Conservation (phyloP, 345 rosid genomes). For the Aquilaria yunnanensis region DNA sequence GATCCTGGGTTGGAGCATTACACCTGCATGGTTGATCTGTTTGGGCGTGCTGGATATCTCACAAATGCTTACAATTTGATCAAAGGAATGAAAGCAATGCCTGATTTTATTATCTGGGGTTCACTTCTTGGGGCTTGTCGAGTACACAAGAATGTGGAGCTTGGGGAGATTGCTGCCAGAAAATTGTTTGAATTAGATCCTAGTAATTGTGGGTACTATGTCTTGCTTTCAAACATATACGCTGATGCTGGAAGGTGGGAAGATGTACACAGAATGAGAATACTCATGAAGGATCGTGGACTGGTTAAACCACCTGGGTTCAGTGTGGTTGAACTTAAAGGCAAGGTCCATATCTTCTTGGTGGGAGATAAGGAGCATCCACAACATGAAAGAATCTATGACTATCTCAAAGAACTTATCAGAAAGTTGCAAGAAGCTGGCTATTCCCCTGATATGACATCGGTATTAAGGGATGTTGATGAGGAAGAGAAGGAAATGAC, state of each 20-base stretch:
- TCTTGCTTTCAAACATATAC: conserved; percentile 72
- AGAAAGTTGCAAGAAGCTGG: conserved; percentile 62
- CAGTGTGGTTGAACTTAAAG: conserved; percentile 75
- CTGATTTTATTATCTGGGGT: conserved; percentile 80
- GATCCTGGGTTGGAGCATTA: conserved; percentile 83
- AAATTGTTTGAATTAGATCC: conserved; percentile 64
- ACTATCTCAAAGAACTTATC: conserved; percentile 40
- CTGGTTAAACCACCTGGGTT: conserved; percentile 73
- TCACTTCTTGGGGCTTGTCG: conserved; percentile 91
- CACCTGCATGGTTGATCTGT: conserved; percentile 92
- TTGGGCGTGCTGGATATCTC: conserved; percentile 79
- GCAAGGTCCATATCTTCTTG: conserved; percentile 65
- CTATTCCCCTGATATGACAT: conserved; percentile 56
- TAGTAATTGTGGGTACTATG: conserved; percentile 67
- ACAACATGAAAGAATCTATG: conserved; percentile 46
- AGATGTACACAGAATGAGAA: conserved; percentile 71
- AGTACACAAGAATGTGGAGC: conserved; percentile 77
- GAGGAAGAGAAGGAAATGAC: conserved; percentile 79
- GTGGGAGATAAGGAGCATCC: conserved; percentile 85
- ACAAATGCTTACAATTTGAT: conserved; percentile 60
- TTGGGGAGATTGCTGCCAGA: conserved; percentile 63
- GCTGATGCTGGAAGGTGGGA: conserved; percentile 89
- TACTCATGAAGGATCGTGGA: conserved; percentile 46
- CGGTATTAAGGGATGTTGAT: conserved; percentile 66
- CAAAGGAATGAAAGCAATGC: conserved; percentile 59